These are phyloP conservation scores for Mycothermus thermophilus DNA, from an alignment of 495 filamentous ascomycete species.

Conservation along the genomic window DNA sequence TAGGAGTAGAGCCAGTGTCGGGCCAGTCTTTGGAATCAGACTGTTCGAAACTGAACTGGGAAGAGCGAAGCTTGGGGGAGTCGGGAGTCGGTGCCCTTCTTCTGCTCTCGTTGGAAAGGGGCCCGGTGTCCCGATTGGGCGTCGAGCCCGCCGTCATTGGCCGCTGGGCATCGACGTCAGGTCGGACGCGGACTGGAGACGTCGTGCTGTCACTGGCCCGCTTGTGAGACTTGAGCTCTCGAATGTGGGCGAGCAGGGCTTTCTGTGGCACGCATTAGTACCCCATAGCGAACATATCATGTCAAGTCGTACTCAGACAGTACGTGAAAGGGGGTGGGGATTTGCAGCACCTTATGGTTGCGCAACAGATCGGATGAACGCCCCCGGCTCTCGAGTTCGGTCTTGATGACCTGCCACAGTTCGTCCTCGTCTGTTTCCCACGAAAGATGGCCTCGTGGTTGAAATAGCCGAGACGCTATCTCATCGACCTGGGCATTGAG, in stretches of 20 bases:
- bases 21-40: conserved; percentile 20
- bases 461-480: conserved; percentile 33
- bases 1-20: conserved; percentile 11
- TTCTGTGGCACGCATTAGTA: conserved; percentile 22
- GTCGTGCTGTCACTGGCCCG: conserved; percentile 20
- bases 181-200: conserved; percentile 28
- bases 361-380: conserved; percentile 32
- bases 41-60: conserved; percentile 22
- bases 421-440: conserved; percentile 31
- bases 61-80: conserved; percentile 10
- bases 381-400: too few species aligned
- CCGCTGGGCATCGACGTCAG: conserved; percentile 9
- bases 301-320: not conserved
- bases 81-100: too few species aligned
- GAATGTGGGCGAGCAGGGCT: conserved; percentile 40
- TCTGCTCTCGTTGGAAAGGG: conserved; percentile 21
- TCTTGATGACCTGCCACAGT: conserved; percentile 39
- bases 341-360: conserved; percentile 38
- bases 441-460: too few species aligned
- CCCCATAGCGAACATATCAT: not conserved
- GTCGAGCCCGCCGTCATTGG: conserved; percentile 16
- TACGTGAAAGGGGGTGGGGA: not conserved
- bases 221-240: conserved; percentile 33
- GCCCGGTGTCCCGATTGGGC: conserved; percentile 7
- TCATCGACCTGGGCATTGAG: conserved; percentile 39